A percentile compares a stretch with the other conserved stretches of the same genome.
Conservation (phyloP, 2,329 filamentous ascomycete genomes). For the Penicillium concentricum region DNA sequence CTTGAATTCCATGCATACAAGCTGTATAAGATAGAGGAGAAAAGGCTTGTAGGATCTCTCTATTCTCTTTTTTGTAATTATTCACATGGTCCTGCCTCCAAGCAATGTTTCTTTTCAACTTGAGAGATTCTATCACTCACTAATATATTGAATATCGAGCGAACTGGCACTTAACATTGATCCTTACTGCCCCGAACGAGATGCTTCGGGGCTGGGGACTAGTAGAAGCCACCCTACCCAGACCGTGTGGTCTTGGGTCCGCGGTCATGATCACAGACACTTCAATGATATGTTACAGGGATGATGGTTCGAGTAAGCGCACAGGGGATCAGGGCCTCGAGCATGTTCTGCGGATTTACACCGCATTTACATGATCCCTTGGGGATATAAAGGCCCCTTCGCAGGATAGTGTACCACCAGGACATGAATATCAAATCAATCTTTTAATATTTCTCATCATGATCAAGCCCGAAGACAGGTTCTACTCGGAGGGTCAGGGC, state of each 20-base stretch:
- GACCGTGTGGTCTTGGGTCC: no score
- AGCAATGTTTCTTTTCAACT: no score
- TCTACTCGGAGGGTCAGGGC: conserved; percentile 16
- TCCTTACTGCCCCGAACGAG: background rate
- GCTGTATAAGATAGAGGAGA: no score
- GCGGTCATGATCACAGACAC: background rate
- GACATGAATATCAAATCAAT: background rate
- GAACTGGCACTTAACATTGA: no score
- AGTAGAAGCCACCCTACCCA: no score
- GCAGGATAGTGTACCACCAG: background rate
- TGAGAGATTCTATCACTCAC: no score
- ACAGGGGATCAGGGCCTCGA: background rate
- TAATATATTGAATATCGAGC: no score
- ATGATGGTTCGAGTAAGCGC: background rate
- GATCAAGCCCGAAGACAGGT: background rate
- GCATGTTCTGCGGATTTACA: background rate
- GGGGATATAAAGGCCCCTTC: background rate
- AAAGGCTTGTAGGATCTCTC: no score
- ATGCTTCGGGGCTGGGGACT: background rate
- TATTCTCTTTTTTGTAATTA: no score
- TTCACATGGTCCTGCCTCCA: no score
- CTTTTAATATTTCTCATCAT: background rate
- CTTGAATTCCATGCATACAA: no score
- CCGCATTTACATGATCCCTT: background rate
- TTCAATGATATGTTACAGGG: background rate